Conservation (phyloP, 2,329 filamentous ascomycete species). For the Spiromastix sp. region DNA sequence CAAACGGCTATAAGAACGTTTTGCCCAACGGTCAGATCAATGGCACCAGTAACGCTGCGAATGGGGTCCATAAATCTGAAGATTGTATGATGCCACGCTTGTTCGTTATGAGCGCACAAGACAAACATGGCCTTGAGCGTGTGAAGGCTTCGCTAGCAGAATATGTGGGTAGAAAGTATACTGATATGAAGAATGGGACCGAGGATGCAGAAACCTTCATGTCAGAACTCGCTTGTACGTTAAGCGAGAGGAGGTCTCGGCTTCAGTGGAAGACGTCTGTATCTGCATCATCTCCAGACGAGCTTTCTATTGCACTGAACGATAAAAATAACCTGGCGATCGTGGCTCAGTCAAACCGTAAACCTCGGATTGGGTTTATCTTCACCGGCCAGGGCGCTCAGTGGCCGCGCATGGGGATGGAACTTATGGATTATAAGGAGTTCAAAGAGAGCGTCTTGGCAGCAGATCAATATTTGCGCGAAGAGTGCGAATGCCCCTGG, state of each 20-base stretch:
- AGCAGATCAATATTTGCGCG: slow-evolving; percentile 7
- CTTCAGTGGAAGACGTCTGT: slow-evolving; percentile 2
- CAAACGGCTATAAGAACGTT: too few relatives aligned
- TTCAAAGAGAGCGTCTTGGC: slow-evolving; percentile 14
- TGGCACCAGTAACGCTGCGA: not conserved
- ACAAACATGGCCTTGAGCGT: slow-evolving; percentile 22
- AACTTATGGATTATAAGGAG: slow-evolving; percentile 15
- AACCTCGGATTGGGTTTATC: slow-evolving; percentile 15
- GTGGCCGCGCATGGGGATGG: slow-evolving; percentile 23
- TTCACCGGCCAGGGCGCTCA: slow-evolving; percentile 31
- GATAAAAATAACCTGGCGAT: not conserved
- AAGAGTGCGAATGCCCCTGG: slow-evolving; percentile 7
- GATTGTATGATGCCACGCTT: slow-evolving; percentile 1
- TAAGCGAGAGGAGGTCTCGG: slow-evolving; percentile 5
- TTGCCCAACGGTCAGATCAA: too few relatives aligned
- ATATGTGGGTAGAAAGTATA: not conserved
- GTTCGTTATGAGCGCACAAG: slow-evolving; percentile 10
- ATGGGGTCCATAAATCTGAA: not conserved
- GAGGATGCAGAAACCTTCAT: not conserved
- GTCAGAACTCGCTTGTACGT: slow-evolving; percentile 7
- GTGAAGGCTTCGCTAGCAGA: slow-evolving; percentile 12
- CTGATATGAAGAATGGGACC: not conserved
- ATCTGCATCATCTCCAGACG: slow-evolving; percentile 2
- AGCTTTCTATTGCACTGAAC: slow-evolving; percentile 4
- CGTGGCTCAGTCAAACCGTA: not conserved